Evolutionary conservation across 257 asterid genomes (phyloP), one percentile per base, ranked within the genome.

Genomic region (Jaltomata sinuosa): DNA sequence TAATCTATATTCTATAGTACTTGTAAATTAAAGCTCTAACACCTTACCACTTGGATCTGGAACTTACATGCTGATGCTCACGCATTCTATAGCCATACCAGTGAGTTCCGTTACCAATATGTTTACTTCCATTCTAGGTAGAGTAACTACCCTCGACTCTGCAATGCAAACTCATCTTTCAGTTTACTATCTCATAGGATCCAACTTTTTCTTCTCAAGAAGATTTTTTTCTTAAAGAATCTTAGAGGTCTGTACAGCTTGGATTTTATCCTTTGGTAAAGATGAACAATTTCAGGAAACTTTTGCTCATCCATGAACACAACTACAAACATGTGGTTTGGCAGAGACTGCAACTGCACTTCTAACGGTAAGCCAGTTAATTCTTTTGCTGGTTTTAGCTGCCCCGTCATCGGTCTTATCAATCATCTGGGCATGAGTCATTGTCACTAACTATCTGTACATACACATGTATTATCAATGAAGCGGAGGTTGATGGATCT

Each of bases 321-420:
- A n/a, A n/a, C 95, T 94, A 55, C 98, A 93, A 89, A 93, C 98
- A 69, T 90, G 95, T 85, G 99, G 98, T 84, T 90, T 94, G 87
- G 85, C 89, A 27, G 91, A n/a, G 91, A 91, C 91, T 79, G 99
- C 98, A 12, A 69, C 90, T 47, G 18, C 87, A 27, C 95, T 96
- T 85, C 90, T 93, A 78, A 92, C 88, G 90, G 99, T 94, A 89
- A 94, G 97, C 79, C 93, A 91, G 82, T 86, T 94, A 87, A 92
- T 91, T 9, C 98, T 97, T 68, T 90, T 96, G 88, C 95, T 97
- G 21, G 91, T 97, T 80, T 89, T 94, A 86, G 94, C 98, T 69
- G 88, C 95, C 72, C 96, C 98, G 54, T 92, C 97, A 81, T 80
- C 89, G 92, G 69, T 85, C 93, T 54, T 92, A 94, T 88, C 95